Evolutionary conservation across 768 basidiomycete species (phyloP).

Genomic region (Auriscalpium microsporum): DNA sequence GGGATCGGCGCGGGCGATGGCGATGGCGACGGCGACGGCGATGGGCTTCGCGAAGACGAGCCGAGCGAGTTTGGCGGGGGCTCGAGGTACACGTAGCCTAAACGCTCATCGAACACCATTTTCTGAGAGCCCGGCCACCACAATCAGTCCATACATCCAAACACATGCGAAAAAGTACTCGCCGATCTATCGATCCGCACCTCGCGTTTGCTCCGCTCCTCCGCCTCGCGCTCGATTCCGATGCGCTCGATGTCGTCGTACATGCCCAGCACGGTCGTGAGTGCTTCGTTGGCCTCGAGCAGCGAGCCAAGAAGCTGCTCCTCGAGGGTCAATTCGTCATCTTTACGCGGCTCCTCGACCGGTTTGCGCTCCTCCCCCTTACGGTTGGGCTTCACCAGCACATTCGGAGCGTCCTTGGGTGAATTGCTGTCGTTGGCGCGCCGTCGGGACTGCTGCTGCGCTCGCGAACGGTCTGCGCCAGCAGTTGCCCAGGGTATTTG

Average conservation of each 20-base stretch:
- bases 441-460: conserved; percentile 10
- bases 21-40: conserved; percentile 37
- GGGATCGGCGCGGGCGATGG: conserved; percentile 26
- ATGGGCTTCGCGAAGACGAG: conserved; percentile 36
- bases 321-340: conserved; percentile 51
- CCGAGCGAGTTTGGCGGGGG: conserved; percentile 18
- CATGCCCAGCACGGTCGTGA: conserved; percentile 58
- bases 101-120: conserved; percentile 31
- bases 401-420: conserved; percentile 1
- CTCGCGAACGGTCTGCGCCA: conserved; percentile 64
- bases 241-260: conserved; percentile 74
- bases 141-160: conserved; percentile 9
- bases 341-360: conserved; percentile 16
- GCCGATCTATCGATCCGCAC: conserved; percentile 61
- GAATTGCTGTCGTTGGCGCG: neutral
- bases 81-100: conserved; percentile 24
- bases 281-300: conserved; percentile 64
- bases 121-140: conserved; percentile 18
- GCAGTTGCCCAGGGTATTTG: conserved; percentile 91
- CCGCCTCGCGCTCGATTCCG: conserved; percentile 47
- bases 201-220: conserved; percentile 66
- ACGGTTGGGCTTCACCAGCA: neutral
- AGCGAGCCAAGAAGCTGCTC: conserved; percentile 68
- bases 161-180: conserved; percentile 16
- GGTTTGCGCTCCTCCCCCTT: conserved; percentile 1